Conservation (phyloP, 441 rosid species). For the Bocquillonia castaneifolia region DNA sequence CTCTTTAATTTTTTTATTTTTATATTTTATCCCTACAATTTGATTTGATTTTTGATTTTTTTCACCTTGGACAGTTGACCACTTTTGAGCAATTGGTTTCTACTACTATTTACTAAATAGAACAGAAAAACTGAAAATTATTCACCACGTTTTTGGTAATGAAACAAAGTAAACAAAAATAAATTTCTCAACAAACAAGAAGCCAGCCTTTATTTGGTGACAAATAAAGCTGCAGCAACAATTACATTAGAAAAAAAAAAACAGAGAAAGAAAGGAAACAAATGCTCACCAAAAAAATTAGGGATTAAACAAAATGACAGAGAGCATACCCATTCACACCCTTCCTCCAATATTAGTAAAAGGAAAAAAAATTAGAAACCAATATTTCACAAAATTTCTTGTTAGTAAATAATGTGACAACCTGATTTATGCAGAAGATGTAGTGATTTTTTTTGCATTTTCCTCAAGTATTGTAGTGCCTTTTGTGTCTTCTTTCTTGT, state of each 20-base stretch:
- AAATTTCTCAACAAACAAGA: neutral
- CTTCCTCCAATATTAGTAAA: slow-evolving; percentile 13
- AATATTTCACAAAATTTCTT: slow-evolving; percentile 23
- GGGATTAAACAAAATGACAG: neutral
- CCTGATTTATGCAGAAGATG: slow-evolving; percentile 21
- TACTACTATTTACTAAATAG: too few relatives aligned
- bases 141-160: neutral
- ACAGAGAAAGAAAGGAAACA: slow-evolving; percentile 5
- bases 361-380: slow-evolving; percentile 14
- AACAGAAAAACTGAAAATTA: too few relatives aligned
- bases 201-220: slow-evolving; percentile 22
- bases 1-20: too few relatives aligned
- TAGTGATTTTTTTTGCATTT: slow-evolving; percentile 27
- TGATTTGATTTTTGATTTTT: too few relatives aligned
- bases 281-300: slow-evolving; percentile 15
- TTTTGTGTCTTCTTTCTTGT: neutral
- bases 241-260: slow-evolving; percentile 27
- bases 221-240: slow-evolving; percentile 17
- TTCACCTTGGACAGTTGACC: too few relatives aligned
- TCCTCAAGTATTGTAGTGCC: neutral
- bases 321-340: slow-evolving; percentile 5
- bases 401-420: neutral
- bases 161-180: neutral
- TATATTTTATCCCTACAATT: too few relatives aligned
- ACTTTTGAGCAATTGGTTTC: too few relatives aligned